Percentiles rank a stretch among this genome's conserved stretches.
These are phyloP conservation scores for Xylaria polymorpha DNA, from an alignment of 2,329 filamentous ascomycete species.

Conservation along the genomic window DNA sequence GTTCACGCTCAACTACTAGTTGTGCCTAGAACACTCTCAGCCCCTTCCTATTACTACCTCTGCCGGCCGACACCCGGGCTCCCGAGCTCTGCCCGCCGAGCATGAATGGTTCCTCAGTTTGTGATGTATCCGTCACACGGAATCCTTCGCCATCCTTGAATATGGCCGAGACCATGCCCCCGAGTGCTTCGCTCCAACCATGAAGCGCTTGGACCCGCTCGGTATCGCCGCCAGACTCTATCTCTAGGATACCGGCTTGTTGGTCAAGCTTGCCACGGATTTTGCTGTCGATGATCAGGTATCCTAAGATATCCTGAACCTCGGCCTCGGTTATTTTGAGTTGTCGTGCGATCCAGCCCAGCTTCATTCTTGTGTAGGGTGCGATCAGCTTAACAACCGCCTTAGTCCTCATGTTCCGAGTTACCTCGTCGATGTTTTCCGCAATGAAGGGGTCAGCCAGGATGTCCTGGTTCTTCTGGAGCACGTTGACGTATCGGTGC, in stretches of 20 bases:
- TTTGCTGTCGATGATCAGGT: constrained; percentile 90
- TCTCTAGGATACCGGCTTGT: constrained; percentile 83
- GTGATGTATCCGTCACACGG: constrained; percentile 38
- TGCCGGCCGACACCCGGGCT: neutral
- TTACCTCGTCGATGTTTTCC: constrained; percentile 99
- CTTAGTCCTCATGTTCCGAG: constrained; percentile 97
- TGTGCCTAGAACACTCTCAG: constrained; percentile 20
- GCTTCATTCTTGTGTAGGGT: constrained; percentile 91
- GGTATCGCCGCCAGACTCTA: constrained; percentile 77
- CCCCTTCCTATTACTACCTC: constrained; percentile 7
- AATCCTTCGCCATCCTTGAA: constrained; percentile 71
- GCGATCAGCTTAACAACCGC: constrained; percentile 92
- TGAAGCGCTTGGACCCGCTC: constrained; percentile 79
- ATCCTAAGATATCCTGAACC: constrained; percentile 95
- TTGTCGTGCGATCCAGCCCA: constrained; percentile 87
- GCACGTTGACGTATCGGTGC: constrained; percentile 86
- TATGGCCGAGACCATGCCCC: constrained; percentile 74
- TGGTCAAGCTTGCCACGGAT: constrained; percentile 91
- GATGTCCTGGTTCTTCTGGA: constrained; percentile 89
- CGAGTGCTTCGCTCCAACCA: constrained; percentile 77
- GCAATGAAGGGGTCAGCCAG: constrained; percentile 94
- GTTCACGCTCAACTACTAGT: neutral
- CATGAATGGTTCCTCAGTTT: constrained; percentile 38
- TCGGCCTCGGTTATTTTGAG: constrained; percentile 90
- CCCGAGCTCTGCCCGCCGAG: constrained; percentile 16